Evolutionary conservation across 768 basidiomycete genomes (phyloP).

Genomic region (Panus rudis): DNA sequence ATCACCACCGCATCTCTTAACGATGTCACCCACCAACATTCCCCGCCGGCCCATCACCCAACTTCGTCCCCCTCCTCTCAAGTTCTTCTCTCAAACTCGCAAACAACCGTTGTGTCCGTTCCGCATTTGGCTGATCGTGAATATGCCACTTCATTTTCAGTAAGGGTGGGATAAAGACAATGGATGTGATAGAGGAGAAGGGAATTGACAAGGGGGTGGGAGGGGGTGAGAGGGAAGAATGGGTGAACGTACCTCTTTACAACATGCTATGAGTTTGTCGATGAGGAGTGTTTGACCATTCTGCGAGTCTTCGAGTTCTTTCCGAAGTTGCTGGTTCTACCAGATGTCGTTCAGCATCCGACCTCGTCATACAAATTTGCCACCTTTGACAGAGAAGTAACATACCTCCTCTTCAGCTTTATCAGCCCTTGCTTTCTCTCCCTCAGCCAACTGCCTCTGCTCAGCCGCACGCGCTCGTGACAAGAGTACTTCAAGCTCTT

Average conservation of each 20-base stretch:
- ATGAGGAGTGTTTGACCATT: constrained; percentile 73
- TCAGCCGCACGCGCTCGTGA: constrained; percentile 85
- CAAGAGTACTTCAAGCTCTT: constrained; percentile 82
- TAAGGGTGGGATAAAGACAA: constrained; percentile 7
- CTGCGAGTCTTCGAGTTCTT: constrained; percentile 76
- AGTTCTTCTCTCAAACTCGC: constrained; percentile 77
- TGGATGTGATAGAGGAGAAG: neutral
- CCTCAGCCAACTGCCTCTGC: constrained; percentile 75
- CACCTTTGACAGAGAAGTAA: neutral
- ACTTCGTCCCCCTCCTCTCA: constrained; percentile 53
- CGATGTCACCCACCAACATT: no score
- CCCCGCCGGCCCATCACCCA: constrained; percentile 16
- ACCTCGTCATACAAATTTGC: no score
- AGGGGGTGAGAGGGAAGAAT: constrained; percentile 2
- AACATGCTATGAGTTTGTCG: constrained; percentile 78
- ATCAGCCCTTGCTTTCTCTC: constrained; percentile 61
- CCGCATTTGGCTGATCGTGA: constrained; percentile 62
- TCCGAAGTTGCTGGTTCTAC: constrained; percentile 46
- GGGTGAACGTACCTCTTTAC: constrained; percentile 63
- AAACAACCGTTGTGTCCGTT: constrained; percentile 76
- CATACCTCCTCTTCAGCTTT: constrained; percentile 69
- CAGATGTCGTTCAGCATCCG: neutral
- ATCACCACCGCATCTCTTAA: no score
- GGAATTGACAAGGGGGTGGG: neutral
- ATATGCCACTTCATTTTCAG: constrained; percentile 5